A percentile compares a stretch with the other conserved stretches of the same genome.
Evolutionary conservation across 202 grass and related monocot species (phyloP).

Genomic region (Schoenoplectus triqueter): DNA sequence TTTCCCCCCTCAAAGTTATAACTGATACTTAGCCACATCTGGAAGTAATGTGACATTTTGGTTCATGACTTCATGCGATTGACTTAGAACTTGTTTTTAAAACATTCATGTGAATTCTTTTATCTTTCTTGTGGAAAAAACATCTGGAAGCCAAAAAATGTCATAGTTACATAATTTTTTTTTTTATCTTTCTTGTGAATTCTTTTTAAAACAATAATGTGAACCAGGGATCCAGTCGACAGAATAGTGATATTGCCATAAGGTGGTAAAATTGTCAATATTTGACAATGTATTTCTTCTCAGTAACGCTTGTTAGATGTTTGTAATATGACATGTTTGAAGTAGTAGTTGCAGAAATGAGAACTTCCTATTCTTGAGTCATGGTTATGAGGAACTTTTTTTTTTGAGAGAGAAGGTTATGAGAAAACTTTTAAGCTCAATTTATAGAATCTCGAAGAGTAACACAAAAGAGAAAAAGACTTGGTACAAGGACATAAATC

Average conservation of each 20-base stretch:
- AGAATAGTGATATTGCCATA: not conserved
- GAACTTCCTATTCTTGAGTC: not conserved
- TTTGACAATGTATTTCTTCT: not conserved
- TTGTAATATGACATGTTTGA: not conserved
- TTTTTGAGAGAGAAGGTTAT: no score
- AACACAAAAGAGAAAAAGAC: not conserved
- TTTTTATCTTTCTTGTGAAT: not conserved
- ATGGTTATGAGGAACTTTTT: not conserved
- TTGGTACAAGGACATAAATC: not conserved
- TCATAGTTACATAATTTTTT: not conserved
- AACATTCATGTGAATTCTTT: no score
- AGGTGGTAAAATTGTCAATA: constrained; percentile 15
- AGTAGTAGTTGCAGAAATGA: not conserved
- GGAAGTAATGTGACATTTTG: not conserved
- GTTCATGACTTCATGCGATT: not conserved
- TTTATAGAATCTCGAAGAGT: not conserved
- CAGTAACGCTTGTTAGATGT: not conserved
- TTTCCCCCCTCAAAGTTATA: not conserved
- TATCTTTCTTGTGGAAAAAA: no score
- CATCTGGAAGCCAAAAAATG: no score
- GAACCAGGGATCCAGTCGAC: not conserved
- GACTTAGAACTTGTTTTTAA: not conserved
- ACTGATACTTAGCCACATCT: not conserved
- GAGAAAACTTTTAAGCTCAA: not conserved
- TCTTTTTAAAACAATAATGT: constrained; percentile 3